Conservation (phyloP, 1,139 yeast species). For the Arxiozyma slooffiae region DNA sequence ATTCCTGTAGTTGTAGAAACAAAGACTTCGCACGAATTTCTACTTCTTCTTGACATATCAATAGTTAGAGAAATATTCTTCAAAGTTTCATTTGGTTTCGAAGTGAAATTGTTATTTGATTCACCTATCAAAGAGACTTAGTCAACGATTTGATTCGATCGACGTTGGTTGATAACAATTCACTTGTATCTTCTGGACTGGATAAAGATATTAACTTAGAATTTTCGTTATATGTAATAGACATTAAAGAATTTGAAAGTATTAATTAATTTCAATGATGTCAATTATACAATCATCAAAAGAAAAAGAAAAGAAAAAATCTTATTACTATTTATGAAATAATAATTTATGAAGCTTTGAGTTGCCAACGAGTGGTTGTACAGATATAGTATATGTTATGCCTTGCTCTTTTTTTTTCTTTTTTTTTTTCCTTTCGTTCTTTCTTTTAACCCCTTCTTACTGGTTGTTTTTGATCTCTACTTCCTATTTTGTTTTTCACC, state of each 20-base stretch:
- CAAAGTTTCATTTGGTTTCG: slow-evolving; percentile 62
- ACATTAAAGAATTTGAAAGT: not conserved
- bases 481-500: no score
- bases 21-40: slow-evolving; percentile 82
- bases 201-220: slow-evolving; percentile 13
- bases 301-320: no score
- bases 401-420: no score
- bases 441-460: no score
- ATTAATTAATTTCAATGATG: no score
- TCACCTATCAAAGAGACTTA: slow-evolving; percentile 63
- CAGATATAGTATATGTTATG: no score
- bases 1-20: slow-evolving; percentile 71
- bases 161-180: slow-evolving; percentile 40
- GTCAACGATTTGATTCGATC: slow-evolving; percentile 57
- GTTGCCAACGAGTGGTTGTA: no score
- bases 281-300: no score
- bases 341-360: no score
- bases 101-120: slow-evolving; percentile 51
- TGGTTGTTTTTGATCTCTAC: no score
- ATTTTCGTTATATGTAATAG: slow-evolving; percentile 14
- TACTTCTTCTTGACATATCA: slow-evolving; percentile 60
- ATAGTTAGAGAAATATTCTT: slow-evolving; percentile 68
- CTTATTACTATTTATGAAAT: no score
- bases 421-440: no score
- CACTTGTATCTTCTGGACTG: slow-evolving; percentile 23